These are phyloP conservation scores for Pontederia paniculata DNA, from an alignment of 176 grass and related monocot species.

Conservation along the genomic window DNA sequence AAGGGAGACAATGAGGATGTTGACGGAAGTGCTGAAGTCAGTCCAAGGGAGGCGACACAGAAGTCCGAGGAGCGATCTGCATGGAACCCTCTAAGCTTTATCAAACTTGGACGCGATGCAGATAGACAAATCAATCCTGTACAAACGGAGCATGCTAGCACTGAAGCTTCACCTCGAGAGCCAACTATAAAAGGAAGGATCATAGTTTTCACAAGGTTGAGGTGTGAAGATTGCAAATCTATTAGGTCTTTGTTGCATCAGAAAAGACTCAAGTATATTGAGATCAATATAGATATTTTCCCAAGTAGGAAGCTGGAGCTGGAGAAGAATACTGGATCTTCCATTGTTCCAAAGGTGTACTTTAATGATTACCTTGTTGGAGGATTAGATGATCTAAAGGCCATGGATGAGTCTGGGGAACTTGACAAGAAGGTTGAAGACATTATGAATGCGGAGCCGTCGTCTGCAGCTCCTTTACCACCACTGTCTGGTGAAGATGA, in stretches of 20 bases:
- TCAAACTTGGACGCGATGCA: constrained; percentile 53
- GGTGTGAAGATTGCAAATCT: constrained; percentile 67
- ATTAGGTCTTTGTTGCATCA: constrained; percentile 49
- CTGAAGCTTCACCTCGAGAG: constrained; percentile 21
- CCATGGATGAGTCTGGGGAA: constrained; percentile 52
- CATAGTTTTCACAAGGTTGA: constrained; percentile 69
- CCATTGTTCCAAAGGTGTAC: constrained; percentile 62
- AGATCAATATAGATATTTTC: constrained; percentile 90
- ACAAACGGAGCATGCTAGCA: constrained; percentile 24
- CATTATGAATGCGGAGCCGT: constrained; percentile 45
- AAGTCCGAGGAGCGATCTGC: constrained; percentile 41
- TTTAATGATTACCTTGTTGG: constrained; percentile 70
- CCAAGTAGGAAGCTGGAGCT: constrained; percentile 71
- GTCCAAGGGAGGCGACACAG: constrained; percentile 29
- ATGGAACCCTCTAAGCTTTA: constrained; percentile 91
- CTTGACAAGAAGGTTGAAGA: constrained; percentile 51
- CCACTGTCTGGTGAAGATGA: constrained; percentile 95
- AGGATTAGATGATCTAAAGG: constrained; percentile 59
- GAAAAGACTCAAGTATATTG: constrained; percentile 59
- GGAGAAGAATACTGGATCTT: constrained; percentile 70
- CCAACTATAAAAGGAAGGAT: constrained; percentile 51
- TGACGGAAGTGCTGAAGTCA: constrained; percentile 27
- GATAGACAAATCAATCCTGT: constrained; percentile 28
- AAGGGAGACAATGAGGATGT: constrained; percentile 21
- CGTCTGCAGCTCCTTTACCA: constrained; percentile 47